Percentiles rank a stretch among this genome's conserved stretches.
Evolutionary conservation across 352 stramenopile genomes (phyloP).

Genomic region (Globisporangium yorkense): DNA sequence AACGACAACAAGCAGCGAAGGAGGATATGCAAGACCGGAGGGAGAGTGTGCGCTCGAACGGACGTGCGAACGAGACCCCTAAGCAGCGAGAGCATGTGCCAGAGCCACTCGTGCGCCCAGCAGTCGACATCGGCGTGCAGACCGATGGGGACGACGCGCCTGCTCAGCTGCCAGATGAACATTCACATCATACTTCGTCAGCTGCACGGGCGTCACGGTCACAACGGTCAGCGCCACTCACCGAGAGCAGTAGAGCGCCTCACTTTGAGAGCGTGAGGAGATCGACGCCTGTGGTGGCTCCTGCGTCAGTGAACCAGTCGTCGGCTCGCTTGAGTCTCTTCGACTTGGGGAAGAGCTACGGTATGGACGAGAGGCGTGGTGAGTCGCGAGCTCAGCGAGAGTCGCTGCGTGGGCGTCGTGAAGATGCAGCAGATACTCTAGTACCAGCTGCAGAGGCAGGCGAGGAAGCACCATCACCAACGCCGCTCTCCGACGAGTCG

Average conservation of each 20-base stretch:
- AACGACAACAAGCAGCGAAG: too few relatives aligned
- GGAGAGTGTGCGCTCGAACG: too few relatives aligned
- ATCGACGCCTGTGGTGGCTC: background rate
- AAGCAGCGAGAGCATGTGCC: background rate
- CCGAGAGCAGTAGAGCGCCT: background rate
- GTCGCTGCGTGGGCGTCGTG: too few relatives aligned
- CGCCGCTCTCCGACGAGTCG: constrained; percentile 2
- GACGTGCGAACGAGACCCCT: background rate
- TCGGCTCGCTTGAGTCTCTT: constrained; percentile 32
- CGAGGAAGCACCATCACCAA: background rate
- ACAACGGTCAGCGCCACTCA: background rate
- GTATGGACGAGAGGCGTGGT: constrained; percentile 7
- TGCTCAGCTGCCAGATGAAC: too few relatives aligned
- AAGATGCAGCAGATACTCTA: background rate
- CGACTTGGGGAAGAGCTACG: constrained; percentile 32
- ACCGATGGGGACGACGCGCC: too few relatives aligned
- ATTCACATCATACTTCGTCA: too few relatives aligned
- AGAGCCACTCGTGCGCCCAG: background rate
- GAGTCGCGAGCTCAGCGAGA: background rate
- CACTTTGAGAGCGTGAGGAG: background rate
- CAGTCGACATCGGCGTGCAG: too few relatives aligned
- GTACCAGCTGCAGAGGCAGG: background rate
- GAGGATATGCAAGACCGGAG: too few relatives aligned
- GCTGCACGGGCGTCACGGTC: background rate
- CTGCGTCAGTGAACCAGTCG: constrained; percentile 8